These are phyloP conservation scores for Samsoniella hepiali DNA, from an alignment of 2,329 filamentous ascomycete genomes.

Conservation along the genomic window DNA sequence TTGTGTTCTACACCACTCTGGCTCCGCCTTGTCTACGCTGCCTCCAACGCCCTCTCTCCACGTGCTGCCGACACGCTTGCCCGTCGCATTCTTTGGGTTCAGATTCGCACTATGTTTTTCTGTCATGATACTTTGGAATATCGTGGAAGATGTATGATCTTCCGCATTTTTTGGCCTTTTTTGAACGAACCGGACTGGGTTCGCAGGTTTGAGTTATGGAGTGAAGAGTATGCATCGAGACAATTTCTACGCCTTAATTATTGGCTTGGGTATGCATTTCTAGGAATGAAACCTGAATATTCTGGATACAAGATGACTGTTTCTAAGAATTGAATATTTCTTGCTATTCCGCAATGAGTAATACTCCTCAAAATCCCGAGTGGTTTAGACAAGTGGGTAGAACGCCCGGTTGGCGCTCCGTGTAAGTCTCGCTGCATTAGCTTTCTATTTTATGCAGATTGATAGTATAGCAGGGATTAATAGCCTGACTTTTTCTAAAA, in stretches of 20 bases:
- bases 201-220: background rate
- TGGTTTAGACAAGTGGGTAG: background rate
- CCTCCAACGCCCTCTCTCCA: background rate
- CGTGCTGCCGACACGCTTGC: background rate
- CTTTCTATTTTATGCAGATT: background rate
- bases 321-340: background rate
- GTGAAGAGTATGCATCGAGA: background rate
- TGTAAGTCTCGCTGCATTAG: background rate
- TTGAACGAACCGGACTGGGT: background rate
- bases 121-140: constrained; percentile 2
- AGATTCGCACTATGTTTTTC: constrained; percentile 3
- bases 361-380: background rate
- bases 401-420: background rate
- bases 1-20: constrained; percentile 7
- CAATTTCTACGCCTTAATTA: background rate
- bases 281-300: background rate
- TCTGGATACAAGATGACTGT: background rate
- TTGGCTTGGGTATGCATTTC: background rate
- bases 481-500: too few relatives aligned
- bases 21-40: constrained; percentile 4
- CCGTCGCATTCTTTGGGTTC: constrained; percentile 3
- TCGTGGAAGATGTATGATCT: background rate
- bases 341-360: too few relatives aligned
- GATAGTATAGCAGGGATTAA: too few relatives aligned
- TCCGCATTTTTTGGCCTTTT: background rate